These are phyloP conservation scores for Schwanniomyces etchellsii DNA, from an alignment of 1,139 yeast genomes.

Conservation along the genomic window DNA sequence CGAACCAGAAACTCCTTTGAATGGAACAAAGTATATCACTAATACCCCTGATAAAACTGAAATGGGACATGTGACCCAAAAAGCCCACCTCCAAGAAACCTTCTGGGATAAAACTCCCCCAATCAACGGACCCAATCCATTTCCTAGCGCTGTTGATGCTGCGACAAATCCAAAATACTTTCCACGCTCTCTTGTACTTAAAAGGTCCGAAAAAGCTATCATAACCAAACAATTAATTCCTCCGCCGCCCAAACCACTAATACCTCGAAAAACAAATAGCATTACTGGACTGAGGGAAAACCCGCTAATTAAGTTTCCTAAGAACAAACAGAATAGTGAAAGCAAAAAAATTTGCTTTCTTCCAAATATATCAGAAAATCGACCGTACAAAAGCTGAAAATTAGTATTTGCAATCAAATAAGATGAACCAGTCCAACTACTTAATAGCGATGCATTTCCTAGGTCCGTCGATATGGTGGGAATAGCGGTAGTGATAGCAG, in stretches of 20 bases:
- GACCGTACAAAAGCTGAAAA: slow-evolving; percentile 40
- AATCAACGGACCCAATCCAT: slow-evolving; percentile 51
- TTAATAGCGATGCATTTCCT: slow-evolving; percentile 29
- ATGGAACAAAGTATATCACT: too few species aligned
- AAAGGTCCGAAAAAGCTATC: slow-evolving; percentile 40
- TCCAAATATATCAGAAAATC: slow-evolving; percentile 41
- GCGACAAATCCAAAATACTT: slow-evolving; percentile 47
- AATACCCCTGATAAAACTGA: too few species aligned
- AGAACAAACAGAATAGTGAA: slow-evolving; percentile 23
- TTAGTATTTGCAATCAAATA: slow-evolving; percentile 40
- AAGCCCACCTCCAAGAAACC: slow-evolving; percentile 48
- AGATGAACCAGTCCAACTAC: slow-evolving; percentile 52
- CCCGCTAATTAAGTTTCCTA: slow-evolving; percentile 40
- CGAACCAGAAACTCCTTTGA: slow-evolving; percentile 18
- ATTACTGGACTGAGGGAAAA: slow-evolving; percentile 34
- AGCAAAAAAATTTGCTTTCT: slow-evolving; percentile 31
- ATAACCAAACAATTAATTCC: slow-evolving; percentile 37
- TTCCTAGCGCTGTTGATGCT: slow-evolving; percentile 49
- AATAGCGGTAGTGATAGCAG: slow-evolving; percentile 36
- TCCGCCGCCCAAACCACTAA: slow-evolving; percentile 43
- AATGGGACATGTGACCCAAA: slow-evolving; percentile 42
- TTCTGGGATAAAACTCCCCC: slow-evolving; percentile 44
- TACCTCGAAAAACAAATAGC: slow-evolving; percentile 37
- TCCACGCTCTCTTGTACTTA: slow-evolving; percentile 38
- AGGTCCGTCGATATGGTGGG: slow-evolving; percentile 31